phyloP scores from a whole-genome alignment of 177 flowering plant species.

The Telopea speciosissima region DNA sequence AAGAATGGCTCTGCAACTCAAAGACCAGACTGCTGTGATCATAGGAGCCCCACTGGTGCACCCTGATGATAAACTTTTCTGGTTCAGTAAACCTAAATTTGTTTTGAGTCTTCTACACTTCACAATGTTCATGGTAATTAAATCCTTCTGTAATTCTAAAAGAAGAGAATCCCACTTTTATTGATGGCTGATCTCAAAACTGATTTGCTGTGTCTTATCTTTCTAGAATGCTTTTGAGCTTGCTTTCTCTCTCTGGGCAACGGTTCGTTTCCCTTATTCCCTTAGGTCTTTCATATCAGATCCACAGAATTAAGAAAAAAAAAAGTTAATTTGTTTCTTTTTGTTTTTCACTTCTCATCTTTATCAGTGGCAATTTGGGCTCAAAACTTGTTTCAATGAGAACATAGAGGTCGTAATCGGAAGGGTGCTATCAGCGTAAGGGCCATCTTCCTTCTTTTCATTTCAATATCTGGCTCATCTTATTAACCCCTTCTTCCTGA shows the following conservation, averaged over 20 bases:
- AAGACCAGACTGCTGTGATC: slow-evolving; percentile 33
- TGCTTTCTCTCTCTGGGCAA: slow-evolving; percentile 60
- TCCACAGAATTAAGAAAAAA: not conserved
- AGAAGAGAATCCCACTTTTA: not conserved
- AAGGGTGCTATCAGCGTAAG: slow-evolving; percentile 63
- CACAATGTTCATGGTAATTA: slow-evolving; percentile 59
- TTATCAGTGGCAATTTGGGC: slow-evolving; percentile 47
- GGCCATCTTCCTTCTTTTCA: not conserved
- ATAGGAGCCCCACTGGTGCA: slow-evolving; percentile 57
- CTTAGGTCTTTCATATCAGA: not conserved
- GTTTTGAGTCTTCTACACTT: slow-evolving; percentile 47
- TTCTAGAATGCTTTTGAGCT: slow-evolving; percentile 64
- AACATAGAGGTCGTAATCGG: slow-evolving; percentile 22
- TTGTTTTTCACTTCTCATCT: not conserved
- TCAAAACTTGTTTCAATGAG: slow-evolving; percentile 69
- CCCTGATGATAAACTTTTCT: slow-evolving; percentile 56
- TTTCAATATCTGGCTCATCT: not conserved
- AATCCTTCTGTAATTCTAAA: not conserved
- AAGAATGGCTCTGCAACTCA: slow-evolving; percentile 47
- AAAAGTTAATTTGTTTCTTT: not conserved
- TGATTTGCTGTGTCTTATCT: not conserved
- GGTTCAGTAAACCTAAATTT: slow-evolving; percentile 51
- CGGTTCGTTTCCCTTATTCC: slow-evolving; percentile 27
- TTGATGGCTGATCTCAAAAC: not conserved
- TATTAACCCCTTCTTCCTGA: not conserved